Evolutionary conservation across 208 protist genomes (phyloP).

Genomic region (Wallacemonas sp.): DNA sequence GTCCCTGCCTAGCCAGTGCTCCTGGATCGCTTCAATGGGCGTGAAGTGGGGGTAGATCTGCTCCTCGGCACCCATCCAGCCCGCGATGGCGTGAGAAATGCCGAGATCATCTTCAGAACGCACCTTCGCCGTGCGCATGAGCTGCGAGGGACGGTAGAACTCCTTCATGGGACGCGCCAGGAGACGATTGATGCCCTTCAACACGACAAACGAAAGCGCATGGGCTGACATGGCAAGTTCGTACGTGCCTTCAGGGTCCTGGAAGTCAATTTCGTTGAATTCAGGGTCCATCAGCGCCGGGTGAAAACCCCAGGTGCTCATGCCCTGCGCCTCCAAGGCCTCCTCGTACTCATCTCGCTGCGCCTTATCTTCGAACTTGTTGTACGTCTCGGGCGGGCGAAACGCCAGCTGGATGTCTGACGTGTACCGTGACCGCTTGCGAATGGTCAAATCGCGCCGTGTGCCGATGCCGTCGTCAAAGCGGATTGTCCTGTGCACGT

Average conservation of each 20-base stretch:
- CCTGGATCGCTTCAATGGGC: conserved; percentile 86
- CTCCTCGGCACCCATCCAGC: conserved; percentile 87
- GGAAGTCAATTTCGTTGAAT: conserved; percentile 75
- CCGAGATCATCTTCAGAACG: conserved; percentile 73
- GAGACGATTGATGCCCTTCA: conserved; percentile 67
- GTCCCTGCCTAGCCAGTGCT: conserved; percentile 88
- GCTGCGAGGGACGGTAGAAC: conserved; percentile 87
- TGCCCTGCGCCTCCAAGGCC: conserved; percentile 61
- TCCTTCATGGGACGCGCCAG: conserved; percentile 77
- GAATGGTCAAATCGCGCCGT: conserved; percentile 77
- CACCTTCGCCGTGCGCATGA: conserved; percentile 77
- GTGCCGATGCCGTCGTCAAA: conserved; percentile 81
- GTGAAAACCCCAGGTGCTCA: conserved; percentile 89
- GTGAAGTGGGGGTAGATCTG: conserved; percentile 87
- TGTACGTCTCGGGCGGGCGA: conserved; percentile 74
- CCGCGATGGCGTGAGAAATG: conserved; percentile 77
- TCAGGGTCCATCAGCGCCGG: conserved; percentile 83
- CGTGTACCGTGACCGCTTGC: conserved; percentile 85
- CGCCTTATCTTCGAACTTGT: conserved; percentile 77
- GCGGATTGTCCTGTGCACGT: conserved; percentile 88
- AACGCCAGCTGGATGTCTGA: conserved; percentile 84
- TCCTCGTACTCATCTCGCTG: conserved; percentile 81
- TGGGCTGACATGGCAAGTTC: conserved; percentile 78
- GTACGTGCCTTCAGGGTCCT: conserved; percentile 86
- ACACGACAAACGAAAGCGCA: conserved; percentile 73